Conservation (phyloP, 768 basidiomycete genomes). For the Fibroporia radiculosa region DNA sequence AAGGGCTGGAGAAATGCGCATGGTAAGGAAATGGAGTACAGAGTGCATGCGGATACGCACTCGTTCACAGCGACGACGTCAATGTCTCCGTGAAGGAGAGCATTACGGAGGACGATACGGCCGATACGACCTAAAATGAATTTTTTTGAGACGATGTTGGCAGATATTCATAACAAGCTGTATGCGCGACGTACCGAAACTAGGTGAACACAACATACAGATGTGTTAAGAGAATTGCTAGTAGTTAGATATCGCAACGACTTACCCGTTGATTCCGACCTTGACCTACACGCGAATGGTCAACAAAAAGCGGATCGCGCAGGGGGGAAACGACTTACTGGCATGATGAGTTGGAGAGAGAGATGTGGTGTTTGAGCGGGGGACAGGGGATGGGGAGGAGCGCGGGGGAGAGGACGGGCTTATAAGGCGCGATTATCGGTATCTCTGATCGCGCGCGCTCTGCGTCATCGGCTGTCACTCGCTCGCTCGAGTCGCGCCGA, state of each 20-base stretch:
- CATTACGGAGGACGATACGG: conserved; percentile 96
- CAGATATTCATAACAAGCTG: too few relatives aligned
- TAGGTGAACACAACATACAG: conserved; percentile 21
- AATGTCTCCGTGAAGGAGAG: conserved; percentile 64
- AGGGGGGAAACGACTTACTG: conserved; percentile 7
- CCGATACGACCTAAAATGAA: conserved; percentile 91
- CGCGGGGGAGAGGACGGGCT: conserved; percentile 1
- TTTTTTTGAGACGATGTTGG: too few relatives aligned
- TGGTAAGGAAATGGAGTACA: conserved; percentile 3
- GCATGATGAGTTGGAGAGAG: conserved; percentile 9
- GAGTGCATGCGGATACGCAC: conserved; percentile 38
- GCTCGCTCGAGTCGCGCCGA: too few relatives aligned
- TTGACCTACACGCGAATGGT: conserved; percentile 42
- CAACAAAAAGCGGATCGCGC: not conserved
- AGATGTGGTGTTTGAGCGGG: not conserved
- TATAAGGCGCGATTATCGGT: conserved; percentile 14
- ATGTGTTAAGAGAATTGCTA: conserved; percentile 4
- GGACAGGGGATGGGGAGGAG: conserved; percentile 6
- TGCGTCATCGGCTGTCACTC: not conserved
- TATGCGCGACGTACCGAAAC: conserved; percentile 67
- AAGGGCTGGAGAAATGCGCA: conserved; percentile 53
- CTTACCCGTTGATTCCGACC: conserved; percentile 96
- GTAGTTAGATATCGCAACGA: conserved; percentile 13
- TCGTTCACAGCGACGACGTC: conserved; percentile 94
- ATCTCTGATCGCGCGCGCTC: conserved; percentile 7